These are phyloP conservation scores for Blepharisma undulans DNA, from an alignment of 169 alveolate genomes.

Conservation along the genomic window DNA sequence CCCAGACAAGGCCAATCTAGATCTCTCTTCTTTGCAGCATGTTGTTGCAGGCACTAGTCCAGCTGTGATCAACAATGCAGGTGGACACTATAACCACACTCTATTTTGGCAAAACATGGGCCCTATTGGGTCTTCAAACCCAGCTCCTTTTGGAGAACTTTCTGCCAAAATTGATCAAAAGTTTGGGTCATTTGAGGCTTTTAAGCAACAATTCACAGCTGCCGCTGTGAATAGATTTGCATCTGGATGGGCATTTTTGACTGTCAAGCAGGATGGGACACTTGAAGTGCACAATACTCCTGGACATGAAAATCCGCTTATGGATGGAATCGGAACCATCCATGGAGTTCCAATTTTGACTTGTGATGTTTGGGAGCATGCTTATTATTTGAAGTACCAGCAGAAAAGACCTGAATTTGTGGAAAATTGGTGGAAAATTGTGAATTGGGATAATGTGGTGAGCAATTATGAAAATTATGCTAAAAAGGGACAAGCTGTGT, in stretches of 20 bases:
- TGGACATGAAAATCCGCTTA: conserved; percentile 63
- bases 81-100: conserved; percentile 70
- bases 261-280: conserved; percentile 52
- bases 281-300: conserved; percentile 53
- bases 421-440: conserved; percentile 68
- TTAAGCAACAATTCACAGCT: conserved; percentile 51
- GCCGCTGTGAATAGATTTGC: conserved; percentile 62
- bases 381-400: conserved; percentile 71
- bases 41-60: conserved; percentile 43
- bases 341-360: conserved; percentile 58
- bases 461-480: conserved; percentile 49
- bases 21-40: conserved; percentile 43
- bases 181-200: conserved; percentile 70
- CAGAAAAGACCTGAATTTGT: conserved; percentile 60
- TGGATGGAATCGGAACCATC: conserved; percentile 36
- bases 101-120: conserved; percentile 70
- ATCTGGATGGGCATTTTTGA: conserved; percentile 79
- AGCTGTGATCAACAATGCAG: conserved; percentile 57
- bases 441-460: conserved; percentile 71
- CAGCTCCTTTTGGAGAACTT: conserved; percentile 46
- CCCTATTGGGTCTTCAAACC: conserved; percentile 54
- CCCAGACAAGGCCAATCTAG: conserved; percentile 49
- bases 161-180: conserved; percentile 32
- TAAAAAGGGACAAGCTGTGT: conserved; percentile 35
- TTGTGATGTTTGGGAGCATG: conserved; percentile 81